phyloP scores from a whole-genome alignment of 2,329 filamentous ascomycete genomes.

The Trichoderma pleuroti region DNA sequence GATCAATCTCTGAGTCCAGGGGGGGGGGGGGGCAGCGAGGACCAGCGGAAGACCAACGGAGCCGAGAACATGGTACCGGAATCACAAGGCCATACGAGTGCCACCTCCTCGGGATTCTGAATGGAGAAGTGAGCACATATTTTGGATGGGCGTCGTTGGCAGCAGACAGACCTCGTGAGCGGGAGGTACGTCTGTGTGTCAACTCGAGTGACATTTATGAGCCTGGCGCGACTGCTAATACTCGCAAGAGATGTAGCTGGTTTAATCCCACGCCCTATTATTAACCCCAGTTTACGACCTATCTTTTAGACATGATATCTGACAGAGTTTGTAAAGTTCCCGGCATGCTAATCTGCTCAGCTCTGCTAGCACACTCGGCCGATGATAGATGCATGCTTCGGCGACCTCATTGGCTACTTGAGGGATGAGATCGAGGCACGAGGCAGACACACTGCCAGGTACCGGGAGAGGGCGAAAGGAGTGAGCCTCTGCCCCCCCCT shows the following conservation, averaged over 20 bases:
- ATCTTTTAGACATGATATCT: not conserved
- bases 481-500: not conserved
- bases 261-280: not conserved
- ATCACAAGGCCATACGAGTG: not conserved
- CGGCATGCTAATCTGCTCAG: not conserved
- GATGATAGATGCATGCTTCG: not conserved
- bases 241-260: not conserved
- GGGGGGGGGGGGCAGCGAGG: too few species aligned
- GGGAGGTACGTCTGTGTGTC: not conserved
- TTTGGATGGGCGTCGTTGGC: not conserved
- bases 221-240: not conserved
- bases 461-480: not conserved
- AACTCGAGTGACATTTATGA: not conserved
- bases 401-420: not conserved
- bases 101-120: not conserved
- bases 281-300: not conserved
- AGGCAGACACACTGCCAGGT: slow-evolving; percentile 2
- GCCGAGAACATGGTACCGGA: slow-evolving; percentile 11
- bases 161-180: not conserved
- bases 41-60: not conserved
- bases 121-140: not conserved
- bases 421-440: not conserved
- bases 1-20: slow-evolving; percentile 4
- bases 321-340: not conserved
- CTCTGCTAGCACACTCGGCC: not conserved